A percentile compares a stretch with the other conserved stretches of the same genome.
Evolutionary conservation across 108 stramenopile genomes (phyloP).

Genomic region (Cyclotella atomus): DNA sequence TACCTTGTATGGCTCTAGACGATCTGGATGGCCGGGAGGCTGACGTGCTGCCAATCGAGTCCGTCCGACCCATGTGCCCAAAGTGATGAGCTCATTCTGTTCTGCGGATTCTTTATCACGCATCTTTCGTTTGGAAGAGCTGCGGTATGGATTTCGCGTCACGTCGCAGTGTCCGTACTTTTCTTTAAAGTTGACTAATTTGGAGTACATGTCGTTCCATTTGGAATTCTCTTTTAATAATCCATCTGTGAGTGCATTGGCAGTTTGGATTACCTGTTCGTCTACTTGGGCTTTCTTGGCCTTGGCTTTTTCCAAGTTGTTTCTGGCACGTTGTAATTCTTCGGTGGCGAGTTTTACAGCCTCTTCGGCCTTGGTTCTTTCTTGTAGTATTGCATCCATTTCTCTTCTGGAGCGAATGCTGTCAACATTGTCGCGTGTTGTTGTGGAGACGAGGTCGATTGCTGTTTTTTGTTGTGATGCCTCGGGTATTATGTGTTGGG

Average conservation of each 20-base stretch:
- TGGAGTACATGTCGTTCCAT: slow-evolving; percentile 62
- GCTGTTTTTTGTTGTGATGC: neutral
- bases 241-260: slow-evolving; percentile 16
- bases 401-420: neutral
- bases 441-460: neutral
- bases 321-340: slow-evolving; percentile 19
- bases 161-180: slow-evolving; percentile 59
- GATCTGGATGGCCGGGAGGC: slow-evolving; percentile 21
- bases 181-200: slow-evolving; percentile 44
- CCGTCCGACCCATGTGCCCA: slow-evolving; percentile 36
- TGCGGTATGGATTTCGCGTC: slow-evolving; percentile 19
- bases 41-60: slow-evolving; percentile 21
- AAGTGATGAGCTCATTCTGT: slow-evolving; percentile 5
- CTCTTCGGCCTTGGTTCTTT: slow-evolving; percentile 6
- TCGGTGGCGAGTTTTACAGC: slow-evolving; percentile 16
- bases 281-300: slow-evolving; percentile 15
- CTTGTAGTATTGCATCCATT: slow-evolving; percentile 23
- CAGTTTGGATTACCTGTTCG: slow-evolving; percentile 5
- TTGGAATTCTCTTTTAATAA: slow-evolving; percentile 25
- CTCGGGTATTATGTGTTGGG: neutral
- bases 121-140: neutral
- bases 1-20: slow-evolving; percentile 45
- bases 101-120: slow-evolving; percentile 1
- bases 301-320: slow-evolving; percentile 10
- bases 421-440: neutral